Percentiles rank a stretch among this genome's conserved stretches.
phyloP scores from a whole-genome alignment of 208 protist species.

The Crithidia expoeki region DNA sequence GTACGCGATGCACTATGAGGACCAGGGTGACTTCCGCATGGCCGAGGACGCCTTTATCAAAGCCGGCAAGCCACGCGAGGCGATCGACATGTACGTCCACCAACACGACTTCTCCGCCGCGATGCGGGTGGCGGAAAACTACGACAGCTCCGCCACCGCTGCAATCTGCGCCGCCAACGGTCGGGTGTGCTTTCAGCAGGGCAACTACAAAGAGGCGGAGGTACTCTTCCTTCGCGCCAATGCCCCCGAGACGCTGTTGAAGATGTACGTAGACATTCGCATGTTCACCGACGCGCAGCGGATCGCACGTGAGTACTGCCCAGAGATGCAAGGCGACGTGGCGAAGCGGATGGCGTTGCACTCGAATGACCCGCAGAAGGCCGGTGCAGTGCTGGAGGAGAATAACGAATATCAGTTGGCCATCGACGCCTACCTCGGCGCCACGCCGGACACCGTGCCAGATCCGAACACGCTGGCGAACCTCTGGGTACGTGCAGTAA shows the following conservation, averaged over 20 bases:
- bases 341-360: slow-evolving; percentile 84
- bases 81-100: slow-evolving; percentile 97
- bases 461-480: slow-evolving; percentile 78
- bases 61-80: slow-evolving; percentile 96
- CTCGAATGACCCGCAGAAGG: slow-evolving; percentile 89
- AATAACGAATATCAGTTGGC: slow-evolving; percentile 93
- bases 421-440: slow-evolving; percentile 95
- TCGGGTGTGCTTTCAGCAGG: slow-evolving; percentile 82
- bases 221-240: slow-evolving; percentile 90
- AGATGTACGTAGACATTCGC: slow-evolving; percentile 94
- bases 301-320: slow-evolving; percentile 89
- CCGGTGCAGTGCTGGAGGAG: slow-evolving; percentile 91
- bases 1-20: slow-evolving; percentile 97
- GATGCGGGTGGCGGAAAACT: slow-evolving; percentile 95
- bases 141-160: slow-evolving; percentile 88
- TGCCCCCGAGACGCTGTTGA: slow-evolving; percentile 93
- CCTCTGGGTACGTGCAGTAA: slow-evolving; percentile 94
- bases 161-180: slow-evolving; percentile 93
- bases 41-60: slow-evolving; percentile 97
- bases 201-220: slow-evolving; percentile 93
- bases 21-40: slow-evolving; percentile 94
- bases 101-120: slow-evolving; percentile 96
- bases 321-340: slow-evolving; percentile 86
- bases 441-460: slow-evolving; percentile 63
- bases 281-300: slow-evolving; percentile 95